A percentile compares a stretch with the other conserved stretches of the same genome.
phyloP scores from a whole-genome alignment of 352 stramenopile genomes.

The Phytophthora sojae region DNA sequence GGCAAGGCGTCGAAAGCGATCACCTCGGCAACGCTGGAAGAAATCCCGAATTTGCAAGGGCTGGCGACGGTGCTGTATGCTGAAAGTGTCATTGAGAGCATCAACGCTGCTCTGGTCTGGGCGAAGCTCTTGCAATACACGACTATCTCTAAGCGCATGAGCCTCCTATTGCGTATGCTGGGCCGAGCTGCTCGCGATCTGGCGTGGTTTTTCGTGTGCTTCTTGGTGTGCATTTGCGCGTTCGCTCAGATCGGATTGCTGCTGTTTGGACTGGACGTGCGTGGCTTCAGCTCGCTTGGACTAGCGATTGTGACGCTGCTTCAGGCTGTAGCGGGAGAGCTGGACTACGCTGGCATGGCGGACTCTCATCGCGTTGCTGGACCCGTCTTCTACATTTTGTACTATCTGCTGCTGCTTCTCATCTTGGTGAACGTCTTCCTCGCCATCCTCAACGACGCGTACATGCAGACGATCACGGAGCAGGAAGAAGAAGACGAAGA shows the following conservation, averaged over 20 bases:
- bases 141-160: constrained; percentile 71
- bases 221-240: constrained; percentile 62
- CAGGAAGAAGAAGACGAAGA: constrained; percentile 69
- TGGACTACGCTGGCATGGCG: constrained; percentile 60
- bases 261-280: constrained; percentile 64
- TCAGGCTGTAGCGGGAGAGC: constrained; percentile 61
- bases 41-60: constrained; percentile 51
- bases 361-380: constrained; percentile 57
- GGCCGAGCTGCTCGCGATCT: constrained; percentile 60
- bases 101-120: constrained; percentile 68
- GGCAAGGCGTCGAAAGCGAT: constrained; percentile 37
- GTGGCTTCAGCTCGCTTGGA: constrained; percentile 63
- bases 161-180: constrained; percentile 60
- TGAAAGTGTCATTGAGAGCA: constrained; percentile 51
- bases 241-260: constrained; percentile 76
- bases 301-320: constrained; percentile 62
- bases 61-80: constrained; percentile 47
- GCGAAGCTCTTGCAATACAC: constrained; percentile 76
- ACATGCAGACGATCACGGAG: constrained; percentile 71
- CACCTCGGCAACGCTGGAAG: constrained; percentile 29
- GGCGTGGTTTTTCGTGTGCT: constrained; percentile 66
- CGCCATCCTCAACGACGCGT: constrained; percentile 80
- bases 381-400: constrained; percentile 75
- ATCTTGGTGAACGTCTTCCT: constrained; percentile 81
- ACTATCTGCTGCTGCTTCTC: constrained; percentile 75